Conservation (phyloP, 768 basidiomycete genomes). For the Suillus weaverae region DNA sequence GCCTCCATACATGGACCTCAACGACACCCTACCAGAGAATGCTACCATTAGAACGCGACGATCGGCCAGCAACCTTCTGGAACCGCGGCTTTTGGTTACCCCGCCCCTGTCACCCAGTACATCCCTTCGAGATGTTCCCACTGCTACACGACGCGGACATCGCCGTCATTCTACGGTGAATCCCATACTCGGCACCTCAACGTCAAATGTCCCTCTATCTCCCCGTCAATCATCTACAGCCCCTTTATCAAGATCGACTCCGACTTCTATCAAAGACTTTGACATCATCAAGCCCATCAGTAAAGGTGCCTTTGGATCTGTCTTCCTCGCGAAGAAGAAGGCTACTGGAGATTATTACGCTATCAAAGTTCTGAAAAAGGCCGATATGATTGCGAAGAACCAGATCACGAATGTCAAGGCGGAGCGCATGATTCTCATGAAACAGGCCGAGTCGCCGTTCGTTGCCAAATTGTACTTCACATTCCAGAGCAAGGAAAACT, state of each 20-base stretch:
- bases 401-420: conserved; percentile 99
- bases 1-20: conserved; percentile 66
- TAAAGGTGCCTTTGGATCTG: conserved; percentile 97
- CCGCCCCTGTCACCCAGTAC: conserved; percentile 68
- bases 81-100: conserved; percentile 66
- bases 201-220: conserved; percentile 62
- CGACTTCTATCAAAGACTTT: conserved; percentile 97
- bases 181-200: conserved; percentile 57
- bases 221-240: conserved; percentile 81
- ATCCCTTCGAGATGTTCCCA: conserved; percentile 51
- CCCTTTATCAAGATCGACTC: conserved; percentile 74
- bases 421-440: conserved; percentile 99
- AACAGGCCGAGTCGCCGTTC: conserved; percentile 96
- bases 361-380: conserved; percentile 99
- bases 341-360: conserved; percentile 98
- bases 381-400: conserved; percentile 99
- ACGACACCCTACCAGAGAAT: conserved; percentile 42
- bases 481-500: conserved; percentile 98
- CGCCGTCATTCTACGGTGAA: conserved; percentile 75
- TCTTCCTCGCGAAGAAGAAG: conserved; percentile 98
- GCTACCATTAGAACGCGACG: conserved; percentile 61
- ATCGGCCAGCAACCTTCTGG: conserved; percentile 63
- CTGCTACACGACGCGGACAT: conserved; percentile 51
- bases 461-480: conserved; percentile 98
- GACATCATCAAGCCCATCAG: conserved; percentile 99